These are phyloP conservation scores for Lodderomyces beijingensis DNA, from an alignment of 1,139 yeast genomes.

Conservation along the genomic window DNA sequence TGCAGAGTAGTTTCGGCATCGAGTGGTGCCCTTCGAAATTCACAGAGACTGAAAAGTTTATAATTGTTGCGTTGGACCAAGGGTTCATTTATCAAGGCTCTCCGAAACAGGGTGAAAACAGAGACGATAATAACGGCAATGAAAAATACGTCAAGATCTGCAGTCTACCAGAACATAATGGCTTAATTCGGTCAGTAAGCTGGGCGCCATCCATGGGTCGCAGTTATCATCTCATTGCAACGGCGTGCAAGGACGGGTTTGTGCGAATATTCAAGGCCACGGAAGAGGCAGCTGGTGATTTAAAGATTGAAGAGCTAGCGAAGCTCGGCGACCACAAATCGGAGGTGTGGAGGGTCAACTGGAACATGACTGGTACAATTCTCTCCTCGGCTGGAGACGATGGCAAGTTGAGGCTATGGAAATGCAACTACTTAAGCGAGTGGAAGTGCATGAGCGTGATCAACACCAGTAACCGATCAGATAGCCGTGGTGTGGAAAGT, in stretches of 20 bases:
- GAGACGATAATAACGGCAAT: slow-evolving; percentile 8
- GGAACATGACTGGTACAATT: slow-evolving; percentile 93
- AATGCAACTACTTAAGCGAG: slow-evolving; percentile 76
- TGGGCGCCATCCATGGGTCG: slow-evolving; percentile 99
- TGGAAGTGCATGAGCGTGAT: slow-evolving; percentile 92
- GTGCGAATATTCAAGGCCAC: slow-evolving; percentile 77
- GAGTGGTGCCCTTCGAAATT: slow-evolving; percentile 95
- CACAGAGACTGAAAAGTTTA: slow-evolving; percentile 66
- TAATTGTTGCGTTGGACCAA: slow-evolving; percentile 83
- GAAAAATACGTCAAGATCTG: slow-evolving; percentile 31
- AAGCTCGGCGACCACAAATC: slow-evolving; percentile 67
- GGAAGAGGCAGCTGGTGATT: slow-evolving; percentile 34
- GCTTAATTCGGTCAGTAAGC: slow-evolving; percentile 80
- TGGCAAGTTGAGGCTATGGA: slow-evolving; percentile 89
- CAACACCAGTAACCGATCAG: slow-evolving; percentile 52
- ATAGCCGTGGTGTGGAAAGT: slow-evolving; percentile 18
- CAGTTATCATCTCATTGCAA: slow-evolving; percentile 81
- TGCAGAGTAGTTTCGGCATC: slow-evolving; percentile 82
- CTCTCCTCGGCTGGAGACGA: slow-evolving; percentile 94
- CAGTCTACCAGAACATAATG: slow-evolving; percentile 70
- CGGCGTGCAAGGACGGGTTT: slow-evolving; percentile 93
- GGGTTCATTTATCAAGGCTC: slow-evolving; percentile 64
- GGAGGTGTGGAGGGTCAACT: slow-evolving; percentile 94
- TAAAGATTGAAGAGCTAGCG: slow-evolving; percentile 36
- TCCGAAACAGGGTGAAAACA: slow-evolving; percentile 8